Evolutionary conservation across 805 yeast species (phyloP).

Genomic region (Saccharomycopsis schoenii): DNA sequence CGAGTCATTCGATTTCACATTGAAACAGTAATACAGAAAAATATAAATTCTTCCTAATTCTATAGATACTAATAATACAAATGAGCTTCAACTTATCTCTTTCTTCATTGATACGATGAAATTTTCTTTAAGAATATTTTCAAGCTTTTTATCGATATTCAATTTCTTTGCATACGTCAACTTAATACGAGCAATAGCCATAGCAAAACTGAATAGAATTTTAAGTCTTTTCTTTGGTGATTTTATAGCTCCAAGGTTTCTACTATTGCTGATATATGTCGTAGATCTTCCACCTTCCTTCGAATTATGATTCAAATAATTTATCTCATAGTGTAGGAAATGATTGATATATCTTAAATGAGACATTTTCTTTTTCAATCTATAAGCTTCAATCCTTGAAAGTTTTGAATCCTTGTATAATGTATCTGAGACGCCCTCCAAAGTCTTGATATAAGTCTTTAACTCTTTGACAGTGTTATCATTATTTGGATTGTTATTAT

Average conservation of each 20-base stretch:
- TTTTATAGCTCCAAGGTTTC: background rate
- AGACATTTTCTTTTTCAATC: background rate
- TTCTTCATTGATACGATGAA: background rate
- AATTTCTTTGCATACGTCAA: background rate
- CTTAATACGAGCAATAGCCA: background rate
- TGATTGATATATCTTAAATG: conserved; percentile 4
- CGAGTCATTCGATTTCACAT: conserved; percentile 40
- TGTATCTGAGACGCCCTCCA: background rate
- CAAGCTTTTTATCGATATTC: background rate
- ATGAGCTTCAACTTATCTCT: background rate
- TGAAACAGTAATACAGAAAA: background rate
- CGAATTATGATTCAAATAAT: background rate
- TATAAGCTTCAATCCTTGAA: background rate
- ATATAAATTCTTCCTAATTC: background rate
- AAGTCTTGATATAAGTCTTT: conserved; percentile 1
- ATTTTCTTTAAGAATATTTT: background rate
- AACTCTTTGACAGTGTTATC: background rate
- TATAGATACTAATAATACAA: background rate
- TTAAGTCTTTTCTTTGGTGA: background rate
- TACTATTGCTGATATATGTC: background rate
- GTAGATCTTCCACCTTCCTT: background rate
- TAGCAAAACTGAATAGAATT: background rate
- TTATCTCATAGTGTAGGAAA: conserved; percentile 2
- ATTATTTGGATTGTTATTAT: background rate
- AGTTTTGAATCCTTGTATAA: background rate